Conservation (phyloP, 495 filamentous ascomycete genomes). For the Penicillium macrosclerotiorum region DNA sequence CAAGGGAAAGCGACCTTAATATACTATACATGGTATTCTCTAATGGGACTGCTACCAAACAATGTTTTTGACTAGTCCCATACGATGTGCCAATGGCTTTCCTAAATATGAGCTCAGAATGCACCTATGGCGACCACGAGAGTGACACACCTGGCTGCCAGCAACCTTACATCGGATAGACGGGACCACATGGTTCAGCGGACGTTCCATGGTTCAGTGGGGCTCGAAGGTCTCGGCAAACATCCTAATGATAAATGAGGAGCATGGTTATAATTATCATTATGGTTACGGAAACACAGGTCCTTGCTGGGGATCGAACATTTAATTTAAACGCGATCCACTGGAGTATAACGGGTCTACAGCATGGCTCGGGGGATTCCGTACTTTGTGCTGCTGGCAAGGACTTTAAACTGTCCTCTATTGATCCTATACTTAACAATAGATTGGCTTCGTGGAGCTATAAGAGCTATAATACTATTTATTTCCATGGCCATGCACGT, state of each 20-base stretch:
- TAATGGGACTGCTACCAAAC: no score
- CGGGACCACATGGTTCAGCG: neutral
- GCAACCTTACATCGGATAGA: neutral
- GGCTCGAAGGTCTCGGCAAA: neutral
- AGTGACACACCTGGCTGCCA: neutral
- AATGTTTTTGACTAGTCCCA: no score
- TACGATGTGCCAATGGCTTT: slow-evolving; percentile 1
- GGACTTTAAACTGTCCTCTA: neutral
- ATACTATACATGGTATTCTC: no score
- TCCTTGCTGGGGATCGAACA: slow-evolving; percentile 3
- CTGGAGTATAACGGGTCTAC: neutral
- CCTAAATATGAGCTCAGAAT: neutral
- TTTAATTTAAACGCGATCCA: slow-evolving; percentile 6
- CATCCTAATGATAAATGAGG: no score
- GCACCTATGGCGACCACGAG: neutral
- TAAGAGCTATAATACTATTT: no score
- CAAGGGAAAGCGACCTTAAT: no score
- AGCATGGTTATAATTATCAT: no score
- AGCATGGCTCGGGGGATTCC: slow-evolving; percentile 1
- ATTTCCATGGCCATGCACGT: no score
- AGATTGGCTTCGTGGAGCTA: no score
- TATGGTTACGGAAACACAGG: no score
- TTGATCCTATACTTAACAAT: neutral
- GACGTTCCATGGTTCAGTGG: neutral
- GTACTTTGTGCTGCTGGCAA: neutral